Evolutionary conservation across 1,284 basidiomycete species (phyloP).

Genomic region (Puccinia novopanici): DNA sequence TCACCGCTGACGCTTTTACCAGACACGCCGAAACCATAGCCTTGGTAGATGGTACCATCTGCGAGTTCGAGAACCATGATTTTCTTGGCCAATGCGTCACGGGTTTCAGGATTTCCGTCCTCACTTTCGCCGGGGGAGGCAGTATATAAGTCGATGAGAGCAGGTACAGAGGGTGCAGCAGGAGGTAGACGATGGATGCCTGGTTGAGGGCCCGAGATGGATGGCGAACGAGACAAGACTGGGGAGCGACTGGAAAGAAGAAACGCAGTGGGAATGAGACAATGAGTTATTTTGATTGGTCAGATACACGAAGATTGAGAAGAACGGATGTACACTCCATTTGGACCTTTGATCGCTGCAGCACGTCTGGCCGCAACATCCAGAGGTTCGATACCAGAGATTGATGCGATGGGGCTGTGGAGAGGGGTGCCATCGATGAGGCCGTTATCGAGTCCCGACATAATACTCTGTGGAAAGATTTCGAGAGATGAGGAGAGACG

Average conservation of each 20-base stretch:
- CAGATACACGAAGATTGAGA: background rate
- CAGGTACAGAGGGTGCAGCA: conserved; percentile 32
- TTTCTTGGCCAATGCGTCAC: conserved; percentile 52
- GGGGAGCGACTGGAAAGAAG: conserved; percentile 36
- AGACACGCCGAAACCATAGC: conserved; percentile 89
- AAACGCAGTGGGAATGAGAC: background rate
- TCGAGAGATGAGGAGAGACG: background rate
- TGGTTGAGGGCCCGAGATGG: conserved; percentile 37
- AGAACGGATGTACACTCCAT: conserved; percentile 38
- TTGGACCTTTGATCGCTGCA: conserved; percentile 50
- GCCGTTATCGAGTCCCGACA: conserved; percentile 26
- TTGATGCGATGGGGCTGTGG: conserved; percentile 30
- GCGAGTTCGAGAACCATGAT: conserved; percentile 80
- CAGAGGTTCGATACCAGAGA: conserved; percentile 26
- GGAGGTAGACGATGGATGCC: conserved; percentile 42
- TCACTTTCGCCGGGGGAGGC: conserved; percentile 45
- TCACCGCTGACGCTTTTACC: conserved; percentile 91
- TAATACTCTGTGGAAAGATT: background rate
- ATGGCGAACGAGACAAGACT: conserved; percentile 48
- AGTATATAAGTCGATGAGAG: conserved; percentile 28
- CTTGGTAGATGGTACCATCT: conserved; percentile 84
- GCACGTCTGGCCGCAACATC: conserved; percentile 50
- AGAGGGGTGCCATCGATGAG: conserved; percentile 21
- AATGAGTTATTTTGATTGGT: background rate
- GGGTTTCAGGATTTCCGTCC: conserved; percentile 27